Evolutionary conservation across 495 filamentous ascomycete genomes (phyloP), one percentile per base, ranked within the genome.

Genomic region (Aspergillus diversus): DNA sequence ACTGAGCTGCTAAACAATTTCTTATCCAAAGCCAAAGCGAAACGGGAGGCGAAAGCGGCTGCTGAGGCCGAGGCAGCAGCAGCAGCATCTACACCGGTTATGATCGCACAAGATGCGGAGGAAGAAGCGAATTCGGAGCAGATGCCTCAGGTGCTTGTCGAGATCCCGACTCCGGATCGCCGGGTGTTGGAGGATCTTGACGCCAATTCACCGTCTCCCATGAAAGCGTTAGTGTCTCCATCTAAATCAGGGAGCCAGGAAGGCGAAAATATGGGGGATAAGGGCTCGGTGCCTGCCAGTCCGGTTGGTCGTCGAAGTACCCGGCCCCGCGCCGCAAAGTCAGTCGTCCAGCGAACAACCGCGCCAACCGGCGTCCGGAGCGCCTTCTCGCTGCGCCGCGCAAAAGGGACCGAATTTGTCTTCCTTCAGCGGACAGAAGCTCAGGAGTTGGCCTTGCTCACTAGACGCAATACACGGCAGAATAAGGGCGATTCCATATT

Each of bases 1-100:
- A 84, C 85, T 3, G 84, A 75, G 52, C 65, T 88, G 21, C 78
- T 89, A 31, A 86, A 85, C 63, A 82, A 84, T 54, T 89, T 89
- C 66, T 73, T 89, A 34, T 84, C 78, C 58, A 84, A 82, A 50
- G 85, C 86, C 15, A 82, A 83, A 59, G 83, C 85, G 9, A 88
- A 80, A 66, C 86, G 85, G 64, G 83, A 81, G 33, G 84, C 79
- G 64, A 84, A 83, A 65, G 68, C 68, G 15, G 65, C 64, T 11
- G 67, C 64, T 43, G 65, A 55, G 51, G 64, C 64, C 17, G 51
- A 64, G 49, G 46, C 49, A 17, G 33, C 21, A 27, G 21, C 21
- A 27, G 21, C 33, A 15, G 58, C 57, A 8, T 54, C 57, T 15
- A 51, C 60, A 11, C 46, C 57, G 13, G 43, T 72, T 12, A 70